A percentile compares a stretch with the other conserved stretches of the same genome.
These are phyloP conservation scores for Trypanosoma lewisi DNA, from an alignment of 208 protist species.

Conservation along the genomic window DNA sequence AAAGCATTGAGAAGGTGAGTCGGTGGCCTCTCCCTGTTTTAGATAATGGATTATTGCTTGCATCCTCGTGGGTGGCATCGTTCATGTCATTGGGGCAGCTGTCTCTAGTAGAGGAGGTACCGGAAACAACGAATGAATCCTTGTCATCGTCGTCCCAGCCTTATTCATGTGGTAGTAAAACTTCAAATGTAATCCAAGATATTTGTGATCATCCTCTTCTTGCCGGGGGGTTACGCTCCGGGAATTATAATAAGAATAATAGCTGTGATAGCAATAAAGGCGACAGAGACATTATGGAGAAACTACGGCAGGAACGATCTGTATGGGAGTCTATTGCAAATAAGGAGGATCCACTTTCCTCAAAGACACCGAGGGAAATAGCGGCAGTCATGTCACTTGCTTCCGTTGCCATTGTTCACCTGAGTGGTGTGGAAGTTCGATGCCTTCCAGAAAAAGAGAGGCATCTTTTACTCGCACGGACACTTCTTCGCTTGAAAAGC, in stretches of 20 bases:
- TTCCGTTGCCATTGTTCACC: conserved; percentile 20
- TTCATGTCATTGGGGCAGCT: conserved; percentile 32
- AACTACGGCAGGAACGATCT: conserved; percentile 1
- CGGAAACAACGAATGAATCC: background rate
- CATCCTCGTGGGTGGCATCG: conserved; percentile 31
- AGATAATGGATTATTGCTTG: conserved; percentile 25
- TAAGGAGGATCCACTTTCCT: conserved; percentile 13
- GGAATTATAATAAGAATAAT: no score
- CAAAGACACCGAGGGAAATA: conserved; percentile 20
- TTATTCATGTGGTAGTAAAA: no score
- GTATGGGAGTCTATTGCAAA: conserved; percentile 14
- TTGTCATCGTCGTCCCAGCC: background rate
- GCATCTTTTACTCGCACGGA: conserved; percentile 11
- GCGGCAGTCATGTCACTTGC: conserved; percentile 16
- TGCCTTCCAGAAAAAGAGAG: conserved; percentile 9
- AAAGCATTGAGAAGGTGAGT: background rate
- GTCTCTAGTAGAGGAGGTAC: background rate
- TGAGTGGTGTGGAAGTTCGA: conserved; percentile 17
- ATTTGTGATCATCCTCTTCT: conserved; percentile 34
- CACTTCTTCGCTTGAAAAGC: conserved; percentile 17
- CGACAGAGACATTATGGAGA: background rate
- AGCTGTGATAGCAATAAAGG: background rate
- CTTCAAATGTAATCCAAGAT: no score
- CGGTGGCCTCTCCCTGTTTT: conserved; percentile 23
- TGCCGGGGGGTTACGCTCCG: conserved; percentile 9